These are phyloP conservation scores for Diaporthe aspalathi DNA, from an alignment of 2,329 filamentous ascomycete species.

Conservation along the genomic window DNA sequence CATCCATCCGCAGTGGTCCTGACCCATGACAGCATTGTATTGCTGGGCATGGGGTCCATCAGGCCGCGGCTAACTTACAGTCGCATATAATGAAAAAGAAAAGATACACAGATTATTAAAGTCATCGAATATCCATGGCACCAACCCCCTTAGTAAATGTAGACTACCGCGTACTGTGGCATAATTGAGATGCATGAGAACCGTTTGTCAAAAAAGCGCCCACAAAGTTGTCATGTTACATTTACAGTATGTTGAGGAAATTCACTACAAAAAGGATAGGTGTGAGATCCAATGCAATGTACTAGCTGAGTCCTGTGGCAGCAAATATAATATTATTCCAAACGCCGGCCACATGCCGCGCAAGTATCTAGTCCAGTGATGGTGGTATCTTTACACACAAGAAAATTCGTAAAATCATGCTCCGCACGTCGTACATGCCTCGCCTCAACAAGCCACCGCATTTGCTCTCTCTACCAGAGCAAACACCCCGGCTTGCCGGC, in stretches of 20 bases:
- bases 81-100: conserved; percentile 10
- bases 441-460: background rate
- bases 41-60: background rate
- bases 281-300: no score
- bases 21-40: background rate
- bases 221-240: background rate
- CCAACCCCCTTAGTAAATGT: no score
- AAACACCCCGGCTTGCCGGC: no score
- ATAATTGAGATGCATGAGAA: background rate
- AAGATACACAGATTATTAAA: background rate
- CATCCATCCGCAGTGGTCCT: background rate
- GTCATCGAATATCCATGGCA: no score
- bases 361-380: conserved; percentile 28
- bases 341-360: conserved; percentile 10
- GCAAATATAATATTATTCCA: background rate
- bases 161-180: no score
- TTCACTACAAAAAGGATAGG: no score
- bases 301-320: background rate
- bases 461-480: background rate
- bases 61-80: background rate
- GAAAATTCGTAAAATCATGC: background rate
- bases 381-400: conserved; percentile 29
- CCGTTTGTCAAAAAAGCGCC: rapidly evolving
- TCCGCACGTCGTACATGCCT: no score
- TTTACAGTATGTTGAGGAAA: background rate